Conservation (phyloP, 768 basidiomycete genomes). For the Phylloporus arenicola region DNA sequence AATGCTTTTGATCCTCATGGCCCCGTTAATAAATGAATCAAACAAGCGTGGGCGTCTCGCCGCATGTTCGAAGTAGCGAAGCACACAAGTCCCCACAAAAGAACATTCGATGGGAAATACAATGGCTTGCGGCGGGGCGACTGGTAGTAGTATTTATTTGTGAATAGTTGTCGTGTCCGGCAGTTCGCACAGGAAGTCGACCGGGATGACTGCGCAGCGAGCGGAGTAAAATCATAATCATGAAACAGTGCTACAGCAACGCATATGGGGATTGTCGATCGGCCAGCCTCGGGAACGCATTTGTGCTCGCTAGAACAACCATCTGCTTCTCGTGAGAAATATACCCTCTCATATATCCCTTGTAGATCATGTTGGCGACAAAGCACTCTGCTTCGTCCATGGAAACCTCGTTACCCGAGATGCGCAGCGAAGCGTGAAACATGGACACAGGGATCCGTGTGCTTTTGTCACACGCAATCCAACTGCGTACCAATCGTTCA, state of each 20-base stretch:
- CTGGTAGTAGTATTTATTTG: not conserved
- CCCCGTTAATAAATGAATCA: not conserved
- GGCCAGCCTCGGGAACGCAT: slow-evolving; percentile 73
- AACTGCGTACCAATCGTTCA: slow-evolving; percentile 41
- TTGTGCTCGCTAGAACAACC: slow-evolving; percentile 79
- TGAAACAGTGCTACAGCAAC: slow-evolving; percentile 14
- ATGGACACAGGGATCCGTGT: slow-evolving; percentile 76
- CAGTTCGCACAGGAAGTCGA: not conserved
- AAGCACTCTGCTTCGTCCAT: slow-evolving; percentile 88
- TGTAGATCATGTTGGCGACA: slow-evolving; percentile 93
- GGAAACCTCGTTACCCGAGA: slow-evolving; percentile 66
- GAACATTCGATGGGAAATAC: not conserved
- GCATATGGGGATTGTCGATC: slow-evolving; percentile 53
- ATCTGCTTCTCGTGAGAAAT: slow-evolving; percentile 94
- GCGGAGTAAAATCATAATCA: too few species aligned
- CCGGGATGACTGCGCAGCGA: too few species aligned
- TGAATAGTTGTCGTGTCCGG: too few species aligned
- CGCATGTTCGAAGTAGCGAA: not conserved
- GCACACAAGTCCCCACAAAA: not conserved
- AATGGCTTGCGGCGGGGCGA: not conserved
- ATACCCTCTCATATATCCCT: slow-evolving; percentile 89
- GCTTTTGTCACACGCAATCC: slow-evolving; percentile 68
- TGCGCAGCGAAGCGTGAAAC: slow-evolving; percentile 70
- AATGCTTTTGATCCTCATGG: not conserved
- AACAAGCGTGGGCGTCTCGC: not conserved